Percentiles rank a stretch among this genome's conserved stretches.
These are phyloP conservation scores for Pulchroboletus neoregius DNA, from an alignment of 1,284 basidiomycete species.

Conservation along the genomic window DNA sequence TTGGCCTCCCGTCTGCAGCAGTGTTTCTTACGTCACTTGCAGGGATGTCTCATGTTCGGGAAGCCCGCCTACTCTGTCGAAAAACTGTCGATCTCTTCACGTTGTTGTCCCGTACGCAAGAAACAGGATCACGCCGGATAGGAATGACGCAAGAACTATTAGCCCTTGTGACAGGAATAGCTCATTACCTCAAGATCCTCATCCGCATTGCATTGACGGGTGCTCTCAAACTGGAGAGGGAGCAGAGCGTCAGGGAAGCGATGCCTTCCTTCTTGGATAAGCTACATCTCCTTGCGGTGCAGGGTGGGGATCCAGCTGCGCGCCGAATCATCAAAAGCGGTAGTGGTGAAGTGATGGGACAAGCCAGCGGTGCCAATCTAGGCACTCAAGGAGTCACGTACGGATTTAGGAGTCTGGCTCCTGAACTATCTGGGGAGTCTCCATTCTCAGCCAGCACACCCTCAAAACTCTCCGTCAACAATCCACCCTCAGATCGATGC, in stretches of 20 bases:
- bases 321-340: slow-evolving; percentile 63
- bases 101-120: slow-evolving; percentile 92
- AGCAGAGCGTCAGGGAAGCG: slow-evolving; percentile 77
- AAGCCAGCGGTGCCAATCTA: slow-evolving; percentile 46
- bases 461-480: slow-evolving; percentile 50
- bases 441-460: slow-evolving; percentile 55
- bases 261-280: slow-evolving; percentile 90
- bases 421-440: slow-evolving; percentile 84
- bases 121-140: slow-evolving; percentile 84
- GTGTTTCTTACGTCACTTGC: slow-evolving; percentile 18
- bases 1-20: slow-evolving; percentile 7
- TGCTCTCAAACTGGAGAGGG: slow-evolving; percentile 91
- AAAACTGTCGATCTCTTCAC: slow-evolving; percentile 99
- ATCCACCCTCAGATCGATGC: slow-evolving; percentile 86
- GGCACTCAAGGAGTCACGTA: slow-evolving; percentile 82
- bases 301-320: slow-evolving; percentile 79
- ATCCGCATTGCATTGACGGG: slow-evolving; percentile 98
- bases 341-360: slow-evolving; percentile 56
- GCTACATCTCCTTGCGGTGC: slow-evolving; percentile 86
- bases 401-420: slow-evolving; percentile 85
- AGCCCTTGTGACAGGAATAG: slow-evolving; percentile 96
- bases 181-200: slow-evolving; percentile 98
- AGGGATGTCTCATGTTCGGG: slow-evolving; percentile 98
- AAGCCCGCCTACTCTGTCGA: slow-evolving; percentile 97
- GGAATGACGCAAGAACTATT: slow-evolving; percentile 97